phyloP scores from a whole-genome alignment of 2,329 filamentous ascomycete genomes.

The Fusarium fujikuroi region DNA sequence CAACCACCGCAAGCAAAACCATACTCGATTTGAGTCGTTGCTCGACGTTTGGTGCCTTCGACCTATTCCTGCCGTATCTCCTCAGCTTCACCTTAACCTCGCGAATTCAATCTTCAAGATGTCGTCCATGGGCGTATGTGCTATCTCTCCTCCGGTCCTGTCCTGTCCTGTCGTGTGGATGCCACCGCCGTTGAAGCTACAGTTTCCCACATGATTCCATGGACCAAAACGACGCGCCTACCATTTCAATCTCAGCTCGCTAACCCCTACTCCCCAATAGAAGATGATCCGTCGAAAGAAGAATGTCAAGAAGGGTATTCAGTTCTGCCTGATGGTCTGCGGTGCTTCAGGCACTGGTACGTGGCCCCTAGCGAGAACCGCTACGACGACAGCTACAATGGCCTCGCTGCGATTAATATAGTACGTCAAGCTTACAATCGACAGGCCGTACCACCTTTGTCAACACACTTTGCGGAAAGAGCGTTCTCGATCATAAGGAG shows the following conservation, averaged over 20 bases:
- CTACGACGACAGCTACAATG: conserved; percentile 18
- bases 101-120: conserved; percentile 42
- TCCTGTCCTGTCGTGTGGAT: conserved; percentile 25
- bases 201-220: conserved; percentile 26
- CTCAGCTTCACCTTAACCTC: conserved; percentile 29
- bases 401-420: conserved; percentile 19
- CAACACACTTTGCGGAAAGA: conserved; percentile 97
- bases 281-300: conserved; percentile 99
- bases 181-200: conserved; percentile 40
- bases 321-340: conserved; percentile 99
- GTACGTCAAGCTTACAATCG: conserved; percentile 35
- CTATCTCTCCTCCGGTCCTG: conserved; percentile 9
- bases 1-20: conserved; percentile 46
- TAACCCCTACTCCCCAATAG: conserved; percentile 56
- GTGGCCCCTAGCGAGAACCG: conserved; percentile 47
- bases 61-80: conserved; percentile 32
- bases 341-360: conserved; percentile 97
- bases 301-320: conserved; percentile 99
- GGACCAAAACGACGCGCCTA: conserved; percentile 23
- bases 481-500: conserved; percentile 90
- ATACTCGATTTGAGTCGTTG: conserved; percentile 39
- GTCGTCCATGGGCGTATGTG: conserved; percentile 51
- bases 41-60: conserved; percentile 35
- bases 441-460: conserved; percentile 97
- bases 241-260: conserved; percentile 31